Conservation (phyloP, 2,329 filamentous ascomycete genomes). For the Parastagonospora avenae region DNA sequence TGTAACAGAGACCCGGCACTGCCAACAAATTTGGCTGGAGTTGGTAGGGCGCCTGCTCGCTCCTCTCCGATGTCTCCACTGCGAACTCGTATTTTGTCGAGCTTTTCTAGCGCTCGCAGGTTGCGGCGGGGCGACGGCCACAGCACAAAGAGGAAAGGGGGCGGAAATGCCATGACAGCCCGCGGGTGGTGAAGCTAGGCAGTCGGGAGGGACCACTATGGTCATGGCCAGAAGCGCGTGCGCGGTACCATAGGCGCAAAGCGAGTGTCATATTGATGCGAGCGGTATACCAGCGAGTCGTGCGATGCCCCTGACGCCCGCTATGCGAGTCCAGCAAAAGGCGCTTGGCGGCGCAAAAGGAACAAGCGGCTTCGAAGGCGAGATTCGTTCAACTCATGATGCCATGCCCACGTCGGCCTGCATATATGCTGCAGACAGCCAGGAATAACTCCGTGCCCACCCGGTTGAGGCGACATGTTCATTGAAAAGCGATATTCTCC, state of each 20-base stretch:
- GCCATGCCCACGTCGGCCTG: slow-evolving; percentile 11
- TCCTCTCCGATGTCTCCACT: slow-evolving; percentile 17
- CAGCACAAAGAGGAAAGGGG: slow-evolving; percentile 11
- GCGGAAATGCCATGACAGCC: slow-evolving; percentile 15
- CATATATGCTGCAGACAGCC: slow-evolving; percentile 7
- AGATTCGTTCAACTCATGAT: slow-evolving; percentile 13
- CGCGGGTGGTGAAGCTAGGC: slow-evolving; percentile 7
- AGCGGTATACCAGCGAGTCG: slow-evolving; percentile 3
- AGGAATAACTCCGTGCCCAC: neutral
- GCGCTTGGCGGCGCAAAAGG: slow-evolving; percentile 16
- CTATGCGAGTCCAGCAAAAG: slow-evolving; percentile 10
- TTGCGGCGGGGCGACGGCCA: slow-evolving; percentile 1
- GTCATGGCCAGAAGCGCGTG: slow-evolving; percentile 10
- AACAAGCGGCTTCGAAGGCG: slow-evolving; percentile 16
- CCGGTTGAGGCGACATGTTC: neutral
- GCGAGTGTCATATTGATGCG: neutral
- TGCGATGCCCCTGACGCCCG: slow-evolving; percentile 6
- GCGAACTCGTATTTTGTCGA: slow-evolving; percentile 20
- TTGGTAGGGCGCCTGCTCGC: slow-evolving; percentile 6
- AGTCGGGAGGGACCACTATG: slow-evolving; percentile 4
- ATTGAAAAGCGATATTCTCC: too few species aligned
- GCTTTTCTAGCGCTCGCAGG: slow-evolving; percentile 20
- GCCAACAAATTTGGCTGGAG: neutral
- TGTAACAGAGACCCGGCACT: slow-evolving; percentile 12
- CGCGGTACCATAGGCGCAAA: slow-evolving; percentile 9